Percentiles rank a stretch among this genome's conserved stretches.
These are phyloP conservation scores for Malbranchea cinnamomea DNA, from an alignment of 2,329 filamentous ascomycete species.

Conservation along the genomic window DNA sequence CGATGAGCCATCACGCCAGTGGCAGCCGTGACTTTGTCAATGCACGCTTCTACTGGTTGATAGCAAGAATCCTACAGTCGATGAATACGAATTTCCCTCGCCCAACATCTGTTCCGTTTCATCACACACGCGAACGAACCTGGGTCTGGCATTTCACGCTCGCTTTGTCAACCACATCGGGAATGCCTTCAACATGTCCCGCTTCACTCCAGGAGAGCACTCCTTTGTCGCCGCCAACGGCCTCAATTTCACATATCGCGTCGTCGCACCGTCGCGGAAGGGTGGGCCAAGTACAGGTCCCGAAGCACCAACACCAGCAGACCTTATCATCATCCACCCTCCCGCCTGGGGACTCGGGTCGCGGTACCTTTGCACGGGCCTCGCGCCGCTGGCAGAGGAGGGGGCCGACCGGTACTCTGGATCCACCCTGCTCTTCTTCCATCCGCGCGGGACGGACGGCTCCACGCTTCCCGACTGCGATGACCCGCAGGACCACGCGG, in stretches of 20 bases:
- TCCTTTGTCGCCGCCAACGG: slow-evolving; percentile 10
- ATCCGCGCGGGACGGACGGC: slow-evolving; percentile 15
- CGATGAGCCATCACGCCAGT: too few relatives aligned
- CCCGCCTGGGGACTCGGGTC: slow-evolving; percentile 16
- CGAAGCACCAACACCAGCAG: slow-evolving; percentile 4
- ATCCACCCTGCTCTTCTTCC: slow-evolving; percentile 15
- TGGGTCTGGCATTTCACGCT: too few relatives aligned
- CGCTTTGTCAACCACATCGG: slow-evolving; percentile 1
- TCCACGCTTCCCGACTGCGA: slow-evolving; percentile 11
- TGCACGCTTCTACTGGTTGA: too few relatives aligned
- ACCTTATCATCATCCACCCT: slow-evolving; percentile 13
- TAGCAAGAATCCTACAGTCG: too few relatives aligned
- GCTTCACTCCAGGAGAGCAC: slow-evolving; percentile 9
- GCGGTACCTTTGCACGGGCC: slow-evolving; percentile 11
- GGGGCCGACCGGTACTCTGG: too few relatives aligned
- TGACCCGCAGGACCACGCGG: background rate
- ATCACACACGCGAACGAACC: too few relatives aligned
- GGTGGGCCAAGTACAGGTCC: slow-evolving; percentile 1
- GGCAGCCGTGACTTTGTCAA: too few relatives aligned
- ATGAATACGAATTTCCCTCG: too few relatives aligned
- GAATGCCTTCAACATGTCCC: slow-evolving; percentile 1
- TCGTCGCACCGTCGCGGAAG: too few relatives aligned
- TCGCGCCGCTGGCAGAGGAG: slow-evolving; percentile 8
- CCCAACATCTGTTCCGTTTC: too few relatives aligned
- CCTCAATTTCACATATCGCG: slow-evolving; percentile 12